Base-by-base conservation (phyloP, 768 basidiomycete species). In the Dictyophora rubrovolvata region DNA sequence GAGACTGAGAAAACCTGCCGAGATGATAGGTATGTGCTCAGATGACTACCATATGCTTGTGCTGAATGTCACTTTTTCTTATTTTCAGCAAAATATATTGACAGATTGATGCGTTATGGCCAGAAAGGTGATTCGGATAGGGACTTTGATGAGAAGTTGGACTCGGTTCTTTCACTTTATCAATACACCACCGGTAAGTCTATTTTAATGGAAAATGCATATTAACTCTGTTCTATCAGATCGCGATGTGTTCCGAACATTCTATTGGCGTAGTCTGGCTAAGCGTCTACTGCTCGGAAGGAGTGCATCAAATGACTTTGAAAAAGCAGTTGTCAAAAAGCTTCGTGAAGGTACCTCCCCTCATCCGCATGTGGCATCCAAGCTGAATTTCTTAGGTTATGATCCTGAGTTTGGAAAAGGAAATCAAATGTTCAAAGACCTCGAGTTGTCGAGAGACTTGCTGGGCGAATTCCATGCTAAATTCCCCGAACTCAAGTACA, bases 351-450 rank as follows among this genome's bases (percentile, higher is more conserved):
- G 83, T 83, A 64, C 66, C 90, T 83, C 48, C 5, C 52, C 48
- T 23, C 18, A 35, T 22, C 35, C 6, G 10, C 18, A 48, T 33
- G 12, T 10, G 46, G 35, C 22, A 6, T 37, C 20, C 17, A n/a
- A 36, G n/a, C 33, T 55, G 22, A 8, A 37, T 42, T 42, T 42
- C n/a, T 42, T 66, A 95, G 95, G 87, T 55, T 95, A 94, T 65
- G 96, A 98, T 68, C 88, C 93, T 11, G 93, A 95, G 61, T 98
- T 98, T 66, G 89, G 87, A 8, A 88, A 87, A 74, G 92, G 93
- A 53, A 90, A 93, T 65, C 84, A 91, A 46, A 95, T 98, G 95
- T 95, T 97, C 75, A 93, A 85, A 61, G 93, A 95, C 66, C 74
- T 95, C 2, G 80, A 82, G 0, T 73, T 91, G 17, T 94, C 91